Base-by-base conservation (phyloP, 2,329 filamentous ascomycete genomes). In the Exophiala lecanii-corni region DNA sequence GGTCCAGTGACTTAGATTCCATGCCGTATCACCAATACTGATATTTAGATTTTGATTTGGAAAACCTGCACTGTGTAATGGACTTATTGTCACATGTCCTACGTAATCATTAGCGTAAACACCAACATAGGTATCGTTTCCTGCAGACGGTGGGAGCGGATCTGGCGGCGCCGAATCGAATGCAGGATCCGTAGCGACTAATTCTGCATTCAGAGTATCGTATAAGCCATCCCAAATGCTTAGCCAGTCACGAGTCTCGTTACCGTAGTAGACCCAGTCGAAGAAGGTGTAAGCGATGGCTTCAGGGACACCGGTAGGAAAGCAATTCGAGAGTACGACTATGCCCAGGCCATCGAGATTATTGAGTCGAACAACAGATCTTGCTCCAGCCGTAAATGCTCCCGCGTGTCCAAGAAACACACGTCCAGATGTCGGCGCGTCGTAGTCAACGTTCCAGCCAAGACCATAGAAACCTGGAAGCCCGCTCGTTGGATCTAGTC, bases 371-470 rank as follows among this genome's bases (percentile, higher is more conserved):
- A 31, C 38, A 13, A 15, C n/a, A 9, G 23, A 19, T 13, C 38
- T 25, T 18, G 38, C 25, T 10, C 38, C 38, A 16, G 13, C n/a
- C 2, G 25, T 33, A 28, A 41, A 41, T 4, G 38, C 38, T 17
- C 38, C 38, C 12, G 38, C 38, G 18, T 41, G 38, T 12, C 30
- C 38, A 28, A 41, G 4, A 15, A 41, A 41, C 16, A 41, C 16
- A 13, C 19, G 19, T 16, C 38, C 38, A n/a, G 38, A 33, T 12
- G n/a, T 5, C 17, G 30, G 30, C 10, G 37, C 7, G 9, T 33
- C n/a, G 28, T 41, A 41, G 26, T 41, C 38, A 15, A 41, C 18
- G 16, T 32, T 41, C 38, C 38, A 41, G 25, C 38, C 38, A 9
- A 41, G 28, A 4, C 38, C 38, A 17, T 41, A 41, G 38, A 32